These are phyloP conservation scores for Wilcoxina mikolae DNA, from an alignment of 495 filamentous ascomycete species.

Conservation along the genomic window DNA sequence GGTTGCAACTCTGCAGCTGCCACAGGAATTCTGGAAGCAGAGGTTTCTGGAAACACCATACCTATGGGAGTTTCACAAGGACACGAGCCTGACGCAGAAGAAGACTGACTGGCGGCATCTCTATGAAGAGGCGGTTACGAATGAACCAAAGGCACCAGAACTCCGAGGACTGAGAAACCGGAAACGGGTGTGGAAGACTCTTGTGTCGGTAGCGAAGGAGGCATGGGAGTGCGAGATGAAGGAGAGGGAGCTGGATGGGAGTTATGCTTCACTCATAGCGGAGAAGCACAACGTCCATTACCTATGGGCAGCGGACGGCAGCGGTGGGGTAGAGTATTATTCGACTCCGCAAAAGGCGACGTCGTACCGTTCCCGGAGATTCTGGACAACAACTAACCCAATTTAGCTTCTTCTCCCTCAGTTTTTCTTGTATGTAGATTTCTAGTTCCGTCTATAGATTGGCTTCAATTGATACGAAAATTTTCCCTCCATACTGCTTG, in stretches of 20 bases:
- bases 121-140: not conserved
- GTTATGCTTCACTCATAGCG: not conserved
- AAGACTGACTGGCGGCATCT: not conserved
- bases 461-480: too few species aligned
- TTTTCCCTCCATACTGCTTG: too few species aligned
- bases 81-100: not conserved
- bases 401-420: too few species aligned
- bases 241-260: not conserved
- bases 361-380: too few species aligned
- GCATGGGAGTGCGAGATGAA: not conserved
- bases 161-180: not conserved
- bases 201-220: not conserved
- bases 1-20: not conserved
- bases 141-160: not conserved
- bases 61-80: not conserved
- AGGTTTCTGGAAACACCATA: not conserved
- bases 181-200: not conserved
- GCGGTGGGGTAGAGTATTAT: not conserved
- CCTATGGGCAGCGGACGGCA: not conserved
- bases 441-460: too few species aligned
- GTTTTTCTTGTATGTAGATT: too few species aligned
- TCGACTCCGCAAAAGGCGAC: not conserved
- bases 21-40: not conserved
- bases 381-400: too few species aligned
- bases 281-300: not conserved